Evolutionary conservation across 768 basidiomycete genomes (phyloP), one percentile per base, ranked within the genome.

Genomic region (Obba rivulosa): DNA sequence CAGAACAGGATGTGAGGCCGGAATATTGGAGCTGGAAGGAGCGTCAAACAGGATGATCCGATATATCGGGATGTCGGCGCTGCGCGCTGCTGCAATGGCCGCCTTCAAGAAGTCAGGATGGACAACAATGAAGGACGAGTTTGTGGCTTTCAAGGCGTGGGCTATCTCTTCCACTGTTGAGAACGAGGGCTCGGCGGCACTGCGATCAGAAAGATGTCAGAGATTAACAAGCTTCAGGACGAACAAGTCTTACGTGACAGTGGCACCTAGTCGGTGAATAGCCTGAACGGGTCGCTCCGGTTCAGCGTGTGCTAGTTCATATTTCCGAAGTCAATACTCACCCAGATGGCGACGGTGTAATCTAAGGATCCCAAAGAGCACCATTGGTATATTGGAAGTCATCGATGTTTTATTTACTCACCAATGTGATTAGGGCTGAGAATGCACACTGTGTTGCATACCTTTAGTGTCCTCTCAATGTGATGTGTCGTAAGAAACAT

Each of bases 251-350:
- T 60, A 80, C 79, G 78, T 76, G 43, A 82, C 69, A 22, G 77
- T 68, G 14, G 70, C 79, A 5, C 80, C 80, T 13, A 82, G 67
- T 38, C 69, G 66, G 52, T 83, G 81, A 9, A 67, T 66, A 1
- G 81, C 80, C 70, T 82, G 84, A 5, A 83, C 28, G 13, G 5
- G 13, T 31, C 5, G 5, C 28, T 31, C 28, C 5, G 28, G 28
- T 31, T 31, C 5, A 31, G 28, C 13, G 7, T 13, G 13, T 31
- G 13, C 28, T 5, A 31, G 28, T 31, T 31, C n/a, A 13, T 31
- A 13, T 7, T 13, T 7, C 13, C 13, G 28, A 31, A 31, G 13
- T 5, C 28, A 13, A 5, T 7, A 31, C 28, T 31, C 28, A 31
- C 28, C 46, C 34, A 81, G 63, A 2, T 77, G 69, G 53, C 80